A percentile compares a stretch with the other conserved stretches of the same genome.
These are phyloP conservation scores for Magnusiomyces fungicola DNA, from an alignment of 1,139 yeast species.

Conservation along the genomic window DNA sequence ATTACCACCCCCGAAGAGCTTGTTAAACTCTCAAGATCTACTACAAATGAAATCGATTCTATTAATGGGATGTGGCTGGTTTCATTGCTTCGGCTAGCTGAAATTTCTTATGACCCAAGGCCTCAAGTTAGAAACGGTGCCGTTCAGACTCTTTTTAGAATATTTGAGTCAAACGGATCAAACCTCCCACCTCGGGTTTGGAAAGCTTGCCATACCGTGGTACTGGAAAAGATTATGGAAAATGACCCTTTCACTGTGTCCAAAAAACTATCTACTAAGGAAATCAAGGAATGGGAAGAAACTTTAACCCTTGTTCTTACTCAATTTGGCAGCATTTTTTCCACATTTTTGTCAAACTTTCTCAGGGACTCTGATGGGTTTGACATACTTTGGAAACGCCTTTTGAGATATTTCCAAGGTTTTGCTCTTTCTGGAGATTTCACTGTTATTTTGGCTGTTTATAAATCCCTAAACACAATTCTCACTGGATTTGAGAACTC, in stretches of 20 bases:
- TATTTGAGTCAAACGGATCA: slow-evolving; percentile 69
- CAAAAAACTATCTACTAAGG: slow-evolving; percentile 11
- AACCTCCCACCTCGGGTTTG: slow-evolving; percentile 38
- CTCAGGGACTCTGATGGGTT: slow-evolving; percentile 21
- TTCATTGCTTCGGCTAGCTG: slow-evolving; percentile 52
- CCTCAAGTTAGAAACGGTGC: slow-evolving; percentile 86
- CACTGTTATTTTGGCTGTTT: slow-evolving; percentile 46
- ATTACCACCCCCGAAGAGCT: slow-evolving; percentile 8
- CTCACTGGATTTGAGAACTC: slow-evolving; percentile 31
- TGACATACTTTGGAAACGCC: slow-evolving; percentile 41
- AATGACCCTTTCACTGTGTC: slow-evolving; percentile 20
- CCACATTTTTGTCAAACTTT: slow-evolving; percentile 38
- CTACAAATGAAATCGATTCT: slow-evolving; percentile 13
- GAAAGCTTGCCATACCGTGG: slow-evolving; percentile 32
- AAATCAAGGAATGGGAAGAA: slow-evolving; percentile 44
- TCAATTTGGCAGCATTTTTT: slow-evolving; percentile 51
- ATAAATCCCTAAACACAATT: slow-evolving; percentile 46
- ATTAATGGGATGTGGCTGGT: slow-evolving; percentile 51
- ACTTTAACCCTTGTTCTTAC: slow-evolving; percentile 50
- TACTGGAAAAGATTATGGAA: slow-evolving; percentile 31
- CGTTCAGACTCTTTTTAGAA: slow-evolving; percentile 77
- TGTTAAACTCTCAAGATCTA: slow-evolving; percentile 4
- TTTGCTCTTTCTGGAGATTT: slow-evolving; percentile 39
- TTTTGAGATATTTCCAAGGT: slow-evolving; percentile 43
- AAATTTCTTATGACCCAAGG: slow-evolving; percentile 55